phyloP scores from a whole-genome alignment of 164 flowering plant species.

The Magnolia sinica region DNA sequence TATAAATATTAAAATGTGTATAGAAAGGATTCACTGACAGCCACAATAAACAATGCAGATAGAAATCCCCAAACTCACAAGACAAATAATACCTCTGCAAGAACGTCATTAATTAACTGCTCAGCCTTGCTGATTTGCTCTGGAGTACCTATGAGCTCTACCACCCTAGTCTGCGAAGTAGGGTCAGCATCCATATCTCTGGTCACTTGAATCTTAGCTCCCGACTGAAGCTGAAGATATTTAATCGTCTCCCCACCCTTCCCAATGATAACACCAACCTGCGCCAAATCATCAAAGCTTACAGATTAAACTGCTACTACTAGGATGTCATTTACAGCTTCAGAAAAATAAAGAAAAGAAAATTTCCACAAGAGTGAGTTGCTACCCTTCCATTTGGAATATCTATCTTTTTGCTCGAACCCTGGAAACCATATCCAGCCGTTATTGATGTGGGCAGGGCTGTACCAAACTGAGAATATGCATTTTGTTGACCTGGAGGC shows the following conservation, averaged over 20 bases:
- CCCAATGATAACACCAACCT: constrained; percentile 97
- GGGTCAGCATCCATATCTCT: constrained; percentile 94
- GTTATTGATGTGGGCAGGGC: no score
- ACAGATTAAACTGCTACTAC: background rate
- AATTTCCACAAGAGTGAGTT: background rate
- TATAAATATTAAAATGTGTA: no score
- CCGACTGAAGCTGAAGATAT: constrained; percentile 88
- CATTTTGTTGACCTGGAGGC: constrained; percentile 16
- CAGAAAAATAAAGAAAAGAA: background rate
- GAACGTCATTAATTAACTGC: constrained; percentile 77
- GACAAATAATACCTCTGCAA: constrained; percentile 57
- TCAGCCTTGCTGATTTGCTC: constrained; percentile 90
- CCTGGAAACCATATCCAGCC: constrained; percentile 46
- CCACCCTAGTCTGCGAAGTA: constrained; percentile 50
- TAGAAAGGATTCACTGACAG: no score
- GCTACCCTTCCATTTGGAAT: constrained; percentile 76
- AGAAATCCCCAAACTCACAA: no score
- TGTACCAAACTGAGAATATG: no score
- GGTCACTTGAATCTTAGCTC: constrained; percentile 97
- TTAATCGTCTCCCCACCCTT: constrained; percentile 96
- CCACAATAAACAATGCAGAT: no score
- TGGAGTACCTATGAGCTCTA: constrained; percentile 87
- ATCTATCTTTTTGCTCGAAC: constrained; percentile 82
- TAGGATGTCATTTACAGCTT: background rate
- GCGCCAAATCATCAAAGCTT: background rate